A percentile compares a stretch with the other conserved stretches of the same genome.
These are phyloP conservation scores for Ottelia alismoides DNA, from an alignment of 106 monocot genomes.

Conservation along the genomic window DNA sequence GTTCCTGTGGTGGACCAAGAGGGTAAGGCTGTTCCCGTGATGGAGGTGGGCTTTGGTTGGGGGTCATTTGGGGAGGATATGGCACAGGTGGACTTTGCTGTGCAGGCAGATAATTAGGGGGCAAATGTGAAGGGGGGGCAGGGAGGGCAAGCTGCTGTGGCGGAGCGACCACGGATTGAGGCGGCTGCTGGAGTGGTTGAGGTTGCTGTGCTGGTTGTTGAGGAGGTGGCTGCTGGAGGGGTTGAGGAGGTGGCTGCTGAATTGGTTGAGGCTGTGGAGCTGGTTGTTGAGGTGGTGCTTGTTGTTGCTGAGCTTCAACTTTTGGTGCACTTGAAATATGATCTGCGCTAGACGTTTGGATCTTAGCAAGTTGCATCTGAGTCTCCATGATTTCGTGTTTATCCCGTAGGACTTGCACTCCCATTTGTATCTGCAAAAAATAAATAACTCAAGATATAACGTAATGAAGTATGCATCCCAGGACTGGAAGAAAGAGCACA, in stretches of 20 bases:
- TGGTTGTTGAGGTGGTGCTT: no score
- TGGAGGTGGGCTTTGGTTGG: slow-evolving; percentile 17
- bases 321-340: neutral
- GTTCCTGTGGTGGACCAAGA: slow-evolving; percentile 12
- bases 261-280: no score
- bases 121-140: neutral
- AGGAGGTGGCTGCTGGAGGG: neutral
- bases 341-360: slow-evolving; percentile 12
- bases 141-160: neutral
- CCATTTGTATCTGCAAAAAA: slow-evolving; percentile 71
- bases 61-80: slow-evolving; percentile 17
- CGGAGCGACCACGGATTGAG: neutral
- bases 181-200: slow-evolving; percentile 1
- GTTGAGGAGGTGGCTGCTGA: slow-evolving; percentile 1
- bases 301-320: slow-evolving; percentile 1
- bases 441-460: no score
- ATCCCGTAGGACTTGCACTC: slow-evolving; percentile 62
- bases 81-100: slow-evolving; percentile 8
- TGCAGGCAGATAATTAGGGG: slow-evolving; percentile 6
- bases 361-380: slow-evolving; percentile 47
- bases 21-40: slow-evolving; percentile 24
- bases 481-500: no score
- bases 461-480: no score
- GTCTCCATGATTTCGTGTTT: slow-evolving; percentile 68
- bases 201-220: neutral